phyloP scores from a whole-genome alignment of 73 alveolate species.

The Stentor roeselii region DNA sequence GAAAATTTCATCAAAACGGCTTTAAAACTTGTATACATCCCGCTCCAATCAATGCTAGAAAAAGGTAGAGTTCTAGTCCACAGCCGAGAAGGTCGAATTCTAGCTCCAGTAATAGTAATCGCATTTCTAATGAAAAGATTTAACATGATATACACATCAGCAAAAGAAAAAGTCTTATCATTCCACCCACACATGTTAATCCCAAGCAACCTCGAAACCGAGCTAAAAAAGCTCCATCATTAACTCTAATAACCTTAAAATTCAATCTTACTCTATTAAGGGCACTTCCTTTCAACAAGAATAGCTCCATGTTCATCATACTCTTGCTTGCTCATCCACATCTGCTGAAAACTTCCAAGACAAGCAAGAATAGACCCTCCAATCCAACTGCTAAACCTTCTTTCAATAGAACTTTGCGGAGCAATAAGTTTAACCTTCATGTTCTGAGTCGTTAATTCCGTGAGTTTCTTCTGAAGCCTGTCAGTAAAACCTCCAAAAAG shows the following conservation, averaged over 20 bases:
- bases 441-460: slow-evolving; percentile 74
- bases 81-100: neutral
- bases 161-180: neutral
- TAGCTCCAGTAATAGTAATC: neutral
- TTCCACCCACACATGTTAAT: no score
- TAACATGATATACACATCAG: neutral
- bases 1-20: neutral
- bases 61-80: neutral
- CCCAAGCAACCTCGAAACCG: no score
- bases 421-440: slow-evolving; percentile 73
- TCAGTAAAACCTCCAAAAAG: slow-evolving; percentile 71
- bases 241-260: no score
- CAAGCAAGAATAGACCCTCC: slow-evolving; percentile 95
- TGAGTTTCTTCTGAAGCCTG: slow-evolving; percentile 74
- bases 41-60: neutral
- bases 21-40: neutral
- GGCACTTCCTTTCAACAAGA: slow-evolving; percentile 91
- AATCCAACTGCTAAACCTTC: slow-evolving; percentile 84
- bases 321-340: slow-evolving; percentile 94
- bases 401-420: slow-evolving; percentile 65
- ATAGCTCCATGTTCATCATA: slow-evolving; percentile 94
- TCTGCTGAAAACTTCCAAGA: slow-evolving; percentile 91
- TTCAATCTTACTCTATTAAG: slow-evolving; percentile 27
- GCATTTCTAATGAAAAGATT: no score
- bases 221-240: no score